A percentile compares a stretch with the other conserved stretches of the same genome.
Evolutionary conservation across 2,329 filamentous ascomycete species (phyloP).

Genomic region (Sphaerulina musiva): DNA sequence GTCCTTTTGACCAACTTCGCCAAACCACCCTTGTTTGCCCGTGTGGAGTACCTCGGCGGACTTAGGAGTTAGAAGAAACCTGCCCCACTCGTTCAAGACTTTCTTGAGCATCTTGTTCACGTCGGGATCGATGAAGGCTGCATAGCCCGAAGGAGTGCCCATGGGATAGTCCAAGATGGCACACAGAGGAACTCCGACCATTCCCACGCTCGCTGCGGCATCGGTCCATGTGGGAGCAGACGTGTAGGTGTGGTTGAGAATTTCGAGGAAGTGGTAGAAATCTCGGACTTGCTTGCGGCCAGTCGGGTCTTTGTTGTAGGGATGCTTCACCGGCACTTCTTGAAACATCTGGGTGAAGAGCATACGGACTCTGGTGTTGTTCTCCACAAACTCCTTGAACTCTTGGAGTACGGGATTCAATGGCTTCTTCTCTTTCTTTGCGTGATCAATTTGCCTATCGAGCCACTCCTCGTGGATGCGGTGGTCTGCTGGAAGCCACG

Average conservation of each 20-base stretch:
- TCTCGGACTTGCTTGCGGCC: constrained; percentile 58
- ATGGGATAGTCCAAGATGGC: constrained; percentile 56
- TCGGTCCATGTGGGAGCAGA: constrained; percentile 40
- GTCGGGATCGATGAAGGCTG: constrained; percentile 48
- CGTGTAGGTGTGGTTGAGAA: constrained; percentile 54
- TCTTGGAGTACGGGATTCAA: constrained; percentile 57
- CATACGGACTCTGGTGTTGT: constrained; percentile 58
- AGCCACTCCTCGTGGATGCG: constrained; percentile 59
- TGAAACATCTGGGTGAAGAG: constrained; percentile 57
- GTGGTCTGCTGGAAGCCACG: constrained; percentile 60
- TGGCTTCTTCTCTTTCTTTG: constrained; percentile 46
- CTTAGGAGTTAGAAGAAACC: constrained; percentile 32
- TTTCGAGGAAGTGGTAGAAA: constrained; percentile 59
- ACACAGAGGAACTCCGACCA: constrained; percentile 53
- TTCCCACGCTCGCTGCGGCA: constrained; percentile 34
- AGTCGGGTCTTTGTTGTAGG: constrained; percentile 56
- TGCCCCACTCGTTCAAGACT: constrained; percentile 46
- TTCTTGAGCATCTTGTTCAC: constrained; percentile 50
- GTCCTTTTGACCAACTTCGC: constrained; percentile 35
- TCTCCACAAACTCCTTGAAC: constrained; percentile 61
- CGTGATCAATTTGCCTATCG: constrained; percentile 49
- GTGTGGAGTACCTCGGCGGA: constrained; percentile 37
- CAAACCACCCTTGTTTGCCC: constrained; percentile 38
- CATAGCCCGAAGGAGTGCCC: constrained; percentile 49
- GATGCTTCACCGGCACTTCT: constrained; percentile 55